These are phyloP conservation scores for Microstegium vimineum DNA, from an alignment of 176 grass and related monocot species.

Conservation along the genomic window DNA sequence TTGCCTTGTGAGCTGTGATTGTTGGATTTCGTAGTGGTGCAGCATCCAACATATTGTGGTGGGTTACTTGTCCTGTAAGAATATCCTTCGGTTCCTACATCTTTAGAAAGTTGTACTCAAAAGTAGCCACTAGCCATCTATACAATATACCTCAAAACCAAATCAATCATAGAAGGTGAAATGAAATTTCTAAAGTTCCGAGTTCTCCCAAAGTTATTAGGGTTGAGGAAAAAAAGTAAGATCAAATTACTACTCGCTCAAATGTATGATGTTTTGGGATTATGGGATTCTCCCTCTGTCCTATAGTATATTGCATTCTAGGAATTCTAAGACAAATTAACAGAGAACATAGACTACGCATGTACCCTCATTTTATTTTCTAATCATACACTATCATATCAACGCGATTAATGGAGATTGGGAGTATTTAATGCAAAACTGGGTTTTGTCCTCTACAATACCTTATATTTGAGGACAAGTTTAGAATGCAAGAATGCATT, in stretches of 20 bases:
- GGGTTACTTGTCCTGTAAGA: background rate
- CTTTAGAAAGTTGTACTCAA: constrained; percentile 1
- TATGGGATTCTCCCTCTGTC: too few species aligned
- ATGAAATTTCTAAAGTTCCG: background rate
- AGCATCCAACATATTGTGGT: background rate
- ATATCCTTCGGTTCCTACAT: background rate
- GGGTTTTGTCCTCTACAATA: too few species aligned
- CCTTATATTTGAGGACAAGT: too few species aligned
- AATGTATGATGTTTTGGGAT: background rate
- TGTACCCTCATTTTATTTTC: too few species aligned
- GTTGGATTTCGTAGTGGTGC: background rate
- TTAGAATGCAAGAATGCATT: too few species aligned
- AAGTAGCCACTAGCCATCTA: background rate
- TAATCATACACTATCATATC: too few species aligned
- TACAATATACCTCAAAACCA: background rate
- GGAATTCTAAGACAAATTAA: too few species aligned
- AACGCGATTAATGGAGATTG: too few species aligned
- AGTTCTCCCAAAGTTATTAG: background rate
- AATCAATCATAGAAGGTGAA: background rate
- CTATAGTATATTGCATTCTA: too few species aligned
- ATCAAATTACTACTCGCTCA: background rate
- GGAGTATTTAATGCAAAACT: too few species aligned
- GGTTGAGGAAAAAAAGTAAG: background rate
- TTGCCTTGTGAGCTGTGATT: background rate
- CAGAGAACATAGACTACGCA: too few species aligned